phyloP scores from a whole-genome alignment of 176 grass and related monocot genomes.

The Ananas comosus region DNA sequence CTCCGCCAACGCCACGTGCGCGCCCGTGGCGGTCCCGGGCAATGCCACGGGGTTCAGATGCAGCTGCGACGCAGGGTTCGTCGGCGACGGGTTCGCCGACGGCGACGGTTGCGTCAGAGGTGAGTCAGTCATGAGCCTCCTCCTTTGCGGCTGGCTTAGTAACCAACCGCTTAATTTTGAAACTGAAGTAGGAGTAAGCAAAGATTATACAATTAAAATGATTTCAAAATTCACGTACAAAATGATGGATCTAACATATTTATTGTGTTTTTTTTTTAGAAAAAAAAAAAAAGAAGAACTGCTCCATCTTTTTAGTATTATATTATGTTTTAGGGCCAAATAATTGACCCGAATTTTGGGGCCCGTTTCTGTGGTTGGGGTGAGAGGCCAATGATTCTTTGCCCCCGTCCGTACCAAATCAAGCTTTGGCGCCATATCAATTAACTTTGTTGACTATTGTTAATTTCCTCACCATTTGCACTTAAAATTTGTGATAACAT shows the following conservation, averaged over 20 bases:
- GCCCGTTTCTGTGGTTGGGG: too few relatives aligned
- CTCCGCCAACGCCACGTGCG: constrained; percentile 36
- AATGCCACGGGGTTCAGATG: constrained; percentile 13
- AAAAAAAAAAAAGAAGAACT: too few relatives aligned
- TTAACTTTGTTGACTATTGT: too few relatives aligned
- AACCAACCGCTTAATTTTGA: too few relatives aligned
- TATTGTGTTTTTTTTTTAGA: too few relatives aligned
- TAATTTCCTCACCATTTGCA: too few relatives aligned
- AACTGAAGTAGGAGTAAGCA: too few relatives aligned
- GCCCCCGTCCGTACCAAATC: not conserved
- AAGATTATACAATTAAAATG: not conserved
- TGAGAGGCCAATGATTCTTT: too few relatives aligned
- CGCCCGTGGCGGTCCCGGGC: not conserved
- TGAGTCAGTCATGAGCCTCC: constrained; percentile 3
- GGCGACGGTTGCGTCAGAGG: constrained; percentile 44
- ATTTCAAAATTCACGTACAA: not conserved
- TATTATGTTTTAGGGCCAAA: too few relatives aligned
- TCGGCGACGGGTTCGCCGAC: constrained; percentile 49
- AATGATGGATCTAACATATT: not conserved
- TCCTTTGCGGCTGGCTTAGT: not conserved
- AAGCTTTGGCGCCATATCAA: not conserved
- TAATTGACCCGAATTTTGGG: too few relatives aligned
- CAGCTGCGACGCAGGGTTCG: constrained; percentile 18
- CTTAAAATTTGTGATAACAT: too few relatives aligned
- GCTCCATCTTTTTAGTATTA: too few relatives aligned